Conservation (phyloP, 306 rosid genomes). For the Pachyrhizus erosus region DNA sequence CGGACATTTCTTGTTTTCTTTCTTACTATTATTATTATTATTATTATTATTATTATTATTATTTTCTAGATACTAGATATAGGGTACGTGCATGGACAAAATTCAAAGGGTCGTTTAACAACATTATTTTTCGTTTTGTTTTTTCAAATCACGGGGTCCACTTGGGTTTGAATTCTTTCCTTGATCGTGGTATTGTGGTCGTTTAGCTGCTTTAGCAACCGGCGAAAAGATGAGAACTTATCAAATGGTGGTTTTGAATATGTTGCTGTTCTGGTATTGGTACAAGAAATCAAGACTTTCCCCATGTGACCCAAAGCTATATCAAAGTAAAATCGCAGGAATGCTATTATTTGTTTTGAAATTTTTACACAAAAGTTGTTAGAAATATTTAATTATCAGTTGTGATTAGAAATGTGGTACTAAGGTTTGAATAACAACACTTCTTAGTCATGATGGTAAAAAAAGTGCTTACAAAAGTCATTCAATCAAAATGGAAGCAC, state of each 20-base stretch:
- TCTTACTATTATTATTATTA: too few species aligned
- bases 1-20: too few species aligned
- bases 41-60: too few species aligned
- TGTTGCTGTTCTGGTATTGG: not conserved
- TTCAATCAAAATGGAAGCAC: not conserved
- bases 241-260: conserved; percentile 4
- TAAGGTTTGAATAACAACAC: not conserved
- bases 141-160: not conserved
- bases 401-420: not conserved
- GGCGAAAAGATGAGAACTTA: not conserved
- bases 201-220: conserved; percentile 40
- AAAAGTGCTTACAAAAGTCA: not conserved
- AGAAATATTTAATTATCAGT: not conserved
- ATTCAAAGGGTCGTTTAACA: conserved; percentile 37
- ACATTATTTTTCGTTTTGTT: conserved; percentile 1
- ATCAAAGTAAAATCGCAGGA: not conserved
- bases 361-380: not conserved
- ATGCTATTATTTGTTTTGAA: not conserved
- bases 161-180: not conserved
- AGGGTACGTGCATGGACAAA: not conserved
- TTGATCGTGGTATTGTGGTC: not conserved
- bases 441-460: not conserved
- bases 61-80: too few species aligned
- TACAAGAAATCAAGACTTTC: not conserved
- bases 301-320: not conserved